These are phyloP conservation scores for Camelina laxa DNA, from an alignment of 345 rosid genomes.

Conservation along the genomic window DNA sequence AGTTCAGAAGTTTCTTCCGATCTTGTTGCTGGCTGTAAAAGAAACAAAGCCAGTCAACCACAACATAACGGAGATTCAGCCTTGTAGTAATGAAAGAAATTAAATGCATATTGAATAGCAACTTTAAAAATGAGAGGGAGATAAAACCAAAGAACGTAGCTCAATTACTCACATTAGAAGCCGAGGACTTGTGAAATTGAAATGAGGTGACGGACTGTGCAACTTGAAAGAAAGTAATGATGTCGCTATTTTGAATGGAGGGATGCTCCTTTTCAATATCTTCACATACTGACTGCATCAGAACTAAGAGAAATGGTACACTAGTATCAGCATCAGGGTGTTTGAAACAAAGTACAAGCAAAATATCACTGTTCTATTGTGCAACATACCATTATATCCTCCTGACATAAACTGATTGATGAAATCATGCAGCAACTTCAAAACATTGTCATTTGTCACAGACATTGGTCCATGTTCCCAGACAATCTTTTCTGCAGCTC, in stretches of 20 bases:
- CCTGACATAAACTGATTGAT: constrained; percentile 79
- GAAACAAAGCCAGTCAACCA: not conserved
- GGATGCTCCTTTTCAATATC: constrained; percentile 90
- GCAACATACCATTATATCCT: constrained; percentile 77
- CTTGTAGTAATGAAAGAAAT: not conserved
- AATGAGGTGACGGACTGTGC: constrained; percentile 82
- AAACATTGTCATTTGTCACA: constrained; percentile 53
- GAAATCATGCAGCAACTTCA: constrained; percentile 77
- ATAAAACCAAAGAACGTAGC: constrained; percentile 9
- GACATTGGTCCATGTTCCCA: constrained; percentile 67
- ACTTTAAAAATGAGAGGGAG: constrained; percentile 5
- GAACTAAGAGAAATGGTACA: constrained; percentile 52
- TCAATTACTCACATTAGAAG: constrained; percentile 62
- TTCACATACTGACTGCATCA: constrained; percentile 81
- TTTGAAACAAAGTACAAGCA: constrained; percentile 12
- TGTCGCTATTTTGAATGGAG: constrained; percentile 75
- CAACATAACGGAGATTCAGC: not conserved
- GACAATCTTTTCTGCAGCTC: constrained; percentile 59
- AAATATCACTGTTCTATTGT: constrained; percentile 20
- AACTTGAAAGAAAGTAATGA: constrained; percentile 73
- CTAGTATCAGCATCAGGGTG: constrained; percentile 29
- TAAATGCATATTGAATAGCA: not conserved
- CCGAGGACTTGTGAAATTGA: constrained; percentile 68
- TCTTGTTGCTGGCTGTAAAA: constrained; percentile 52
- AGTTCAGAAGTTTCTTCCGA: constrained; percentile 48